Conservation (phyloP, 176 grass and related monocot species). For the Oryza glaberrima region DNA sequence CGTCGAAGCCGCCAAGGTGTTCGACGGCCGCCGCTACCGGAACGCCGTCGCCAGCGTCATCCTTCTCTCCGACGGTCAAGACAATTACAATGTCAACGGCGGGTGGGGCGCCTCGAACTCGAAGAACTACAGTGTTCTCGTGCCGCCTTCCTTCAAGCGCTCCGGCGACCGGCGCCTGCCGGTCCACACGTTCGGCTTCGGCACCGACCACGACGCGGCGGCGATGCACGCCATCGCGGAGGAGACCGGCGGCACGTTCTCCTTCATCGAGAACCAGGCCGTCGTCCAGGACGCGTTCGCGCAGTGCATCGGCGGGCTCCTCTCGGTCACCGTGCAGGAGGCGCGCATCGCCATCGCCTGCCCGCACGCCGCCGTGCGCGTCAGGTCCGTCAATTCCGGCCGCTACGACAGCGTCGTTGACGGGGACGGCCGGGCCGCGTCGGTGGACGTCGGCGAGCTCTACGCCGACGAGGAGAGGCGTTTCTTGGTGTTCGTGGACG, state of each 20-base stretch:
- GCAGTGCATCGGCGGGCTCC: slow-evolving; percentile 67
- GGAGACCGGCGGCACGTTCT: slow-evolving; percentile 62
- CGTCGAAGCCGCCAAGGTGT: slow-evolving; percentile 60
- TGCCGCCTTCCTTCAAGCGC: slow-evolving; percentile 34
- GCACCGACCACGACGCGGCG: slow-evolving; percentile 53
- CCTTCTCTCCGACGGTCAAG: slow-evolving; percentile 86
- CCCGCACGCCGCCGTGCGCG: too few species aligned
- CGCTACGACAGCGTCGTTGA: slow-evolving; percentile 44
- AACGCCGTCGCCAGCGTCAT: slow-evolving; percentile 75
- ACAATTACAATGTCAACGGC: slow-evolving; percentile 51
- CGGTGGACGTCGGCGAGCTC: slow-evolving; percentile 47
- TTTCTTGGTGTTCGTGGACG: slow-evolving; percentile 50
- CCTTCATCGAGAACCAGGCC: slow-evolving; percentile 54
- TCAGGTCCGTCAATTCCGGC: not conserved
- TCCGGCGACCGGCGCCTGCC: not conserved
- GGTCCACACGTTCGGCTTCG: slow-evolving; percentile 64
- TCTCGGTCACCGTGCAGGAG: slow-evolving; percentile 54
- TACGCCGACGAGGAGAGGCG: slow-evolving; percentile 64
- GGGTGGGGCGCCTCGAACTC: too few species aligned
- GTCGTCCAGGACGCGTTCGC: slow-evolving; percentile 64
- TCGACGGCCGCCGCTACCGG: slow-evolving; percentile 58
- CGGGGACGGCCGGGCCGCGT: slow-evolving; percentile 31
- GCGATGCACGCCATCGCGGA: slow-evolving; percentile 62
- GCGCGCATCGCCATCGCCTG: slow-evolving; percentile 9
- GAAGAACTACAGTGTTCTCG: not conserved